Conservation (phyloP, 371 early-diverging fungal genomes). For the Syncephalastrum racemosum region DNA sequence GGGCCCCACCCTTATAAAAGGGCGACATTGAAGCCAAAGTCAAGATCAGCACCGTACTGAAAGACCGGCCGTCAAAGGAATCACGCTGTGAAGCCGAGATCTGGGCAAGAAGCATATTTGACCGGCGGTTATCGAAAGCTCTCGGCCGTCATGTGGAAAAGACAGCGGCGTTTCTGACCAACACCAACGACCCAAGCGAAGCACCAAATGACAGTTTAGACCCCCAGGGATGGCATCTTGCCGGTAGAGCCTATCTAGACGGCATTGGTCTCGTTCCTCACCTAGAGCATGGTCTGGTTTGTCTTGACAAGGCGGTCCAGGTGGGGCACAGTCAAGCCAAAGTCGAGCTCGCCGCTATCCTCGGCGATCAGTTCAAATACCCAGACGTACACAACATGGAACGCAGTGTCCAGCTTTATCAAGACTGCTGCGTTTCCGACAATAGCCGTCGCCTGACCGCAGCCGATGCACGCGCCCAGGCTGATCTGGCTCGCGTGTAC, state of each 20-base stretch:
- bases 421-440: slow-evolving; percentile 18
- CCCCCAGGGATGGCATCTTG: slow-evolving; percentile 18
- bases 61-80: slow-evolving; percentile 16
- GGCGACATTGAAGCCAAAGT: slow-evolving; percentile 49
- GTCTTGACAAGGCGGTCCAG: slow-evolving; percentile 30
- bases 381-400: slow-evolving; percentile 37
- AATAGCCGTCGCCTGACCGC: slow-evolving; percentile 14
- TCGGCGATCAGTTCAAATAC: slow-evolving; percentile 41
- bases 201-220: no score
- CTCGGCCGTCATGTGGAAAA: slow-evolving; percentile 9
- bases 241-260: slow-evolving; percentile 33
- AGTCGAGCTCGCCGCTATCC: slow-evolving; percentile 36
- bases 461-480: slow-evolving; percentile 36
- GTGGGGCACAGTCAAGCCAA: slow-evolving; percentile 35
- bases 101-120: slow-evolving; percentile 48
- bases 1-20: slow-evolving; percentile 16
- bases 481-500: slow-evolving; percentile 40
- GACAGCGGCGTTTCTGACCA: slow-evolving; percentile 11
- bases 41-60: slow-evolving; percentile 41
- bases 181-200: slow-evolving; percentile 7
- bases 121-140: slow-evolving; percentile 39
- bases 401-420: slow-evolving; percentile 34
- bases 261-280: slow-evolving; percentile 36
- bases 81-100: slow-evolving; percentile 31
- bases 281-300: slow-evolving; percentile 23